Evolutionary conservation across 164 flowering plant species (phyloP).

Genomic region (Dillenia turbinata): DNA sequence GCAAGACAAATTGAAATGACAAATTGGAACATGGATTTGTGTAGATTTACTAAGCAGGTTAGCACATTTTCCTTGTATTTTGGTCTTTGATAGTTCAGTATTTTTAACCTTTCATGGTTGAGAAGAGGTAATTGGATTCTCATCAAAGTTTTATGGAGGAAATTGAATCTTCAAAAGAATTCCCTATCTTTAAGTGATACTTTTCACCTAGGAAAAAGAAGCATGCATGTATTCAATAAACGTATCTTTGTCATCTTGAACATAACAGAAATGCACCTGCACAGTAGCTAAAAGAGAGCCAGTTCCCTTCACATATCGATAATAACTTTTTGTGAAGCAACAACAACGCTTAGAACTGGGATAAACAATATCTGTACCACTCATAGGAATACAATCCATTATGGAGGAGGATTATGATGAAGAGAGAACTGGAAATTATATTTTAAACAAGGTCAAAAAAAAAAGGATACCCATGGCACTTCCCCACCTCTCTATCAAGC

Average conservation of each 20-base stretch:
- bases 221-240: background rate
- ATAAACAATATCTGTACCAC: constrained; percentile 73
- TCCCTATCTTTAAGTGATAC: too few species aligned
- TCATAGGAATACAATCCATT: constrained; percentile 25
- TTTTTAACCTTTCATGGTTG: too few species aligned
- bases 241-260: background rate
- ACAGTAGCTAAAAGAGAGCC: constrained; percentile 85
- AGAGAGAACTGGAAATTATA: background rate
- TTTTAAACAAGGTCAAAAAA: background rate
- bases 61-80: too few species aligned
- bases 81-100: too few species aligned
- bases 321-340: constrained; percentile 96
- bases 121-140: too few species aligned
- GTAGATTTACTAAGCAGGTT: too few species aligned
- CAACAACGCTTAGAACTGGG: constrained; percentile 92
- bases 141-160: too few species aligned
- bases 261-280: constrained; percentile 36
- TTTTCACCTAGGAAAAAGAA: background rate
- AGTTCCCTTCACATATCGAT: constrained; percentile 92
- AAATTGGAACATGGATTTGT: too few species aligned
- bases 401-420: background rate
- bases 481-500: constrained; percentile 91
- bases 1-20: too few species aligned
- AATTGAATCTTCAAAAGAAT: too few species aligned
- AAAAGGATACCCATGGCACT: constrained; percentile 96